Evolutionary conservation across 2,329 filamentous ascomycete species (phyloP).

Genomic region (Neonectria hederae): DNA sequence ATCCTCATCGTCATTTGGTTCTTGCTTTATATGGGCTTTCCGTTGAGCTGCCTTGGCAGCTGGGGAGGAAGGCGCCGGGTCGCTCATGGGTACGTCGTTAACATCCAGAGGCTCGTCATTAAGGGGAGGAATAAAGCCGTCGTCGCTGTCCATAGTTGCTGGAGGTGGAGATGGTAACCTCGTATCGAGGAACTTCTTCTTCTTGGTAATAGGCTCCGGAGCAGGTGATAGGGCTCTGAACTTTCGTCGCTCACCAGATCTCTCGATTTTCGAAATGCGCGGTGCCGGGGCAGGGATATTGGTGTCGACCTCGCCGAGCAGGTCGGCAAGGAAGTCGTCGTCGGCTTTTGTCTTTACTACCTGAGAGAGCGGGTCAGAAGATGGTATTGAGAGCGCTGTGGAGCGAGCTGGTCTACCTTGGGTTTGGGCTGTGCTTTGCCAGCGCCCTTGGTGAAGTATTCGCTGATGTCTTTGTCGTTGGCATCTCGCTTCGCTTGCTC

Average conservation of each 20-base stretch:
- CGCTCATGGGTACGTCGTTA: slow-evolving; percentile 78
- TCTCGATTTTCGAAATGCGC: slow-evolving; percentile 69
- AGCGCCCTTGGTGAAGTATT: slow-evolving; percentile 88
- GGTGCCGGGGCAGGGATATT: slow-evolving; percentile 69
- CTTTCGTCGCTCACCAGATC: slow-evolving; percentile 80
- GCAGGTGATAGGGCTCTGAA: slow-evolving; percentile 82
- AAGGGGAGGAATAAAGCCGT: slow-evolving; percentile 62
- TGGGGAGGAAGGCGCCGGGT: slow-evolving; percentile 87
- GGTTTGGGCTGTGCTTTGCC: slow-evolving; percentile 75
- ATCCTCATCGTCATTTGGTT: slow-evolving; percentile 72
- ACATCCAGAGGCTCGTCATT: slow-evolving; percentile 67
- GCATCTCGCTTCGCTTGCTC: slow-evolving; percentile 86
- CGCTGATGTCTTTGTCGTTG: slow-evolving; percentile 90
- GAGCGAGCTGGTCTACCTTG: slow-evolving; percentile 67
- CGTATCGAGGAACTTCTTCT: slow-evolving; percentile 62
- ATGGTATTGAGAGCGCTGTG: neutral
- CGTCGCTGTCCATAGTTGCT: slow-evolving; percentile 61
- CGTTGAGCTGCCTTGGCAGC: slow-evolving; percentile 80
- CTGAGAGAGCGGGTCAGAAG: slow-evolving; percentile 53
- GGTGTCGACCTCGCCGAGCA: slow-evolving; percentile 88
- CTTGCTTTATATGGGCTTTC: slow-evolving; percentile 65
- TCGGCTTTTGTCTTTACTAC: slow-evolving; percentile 85
- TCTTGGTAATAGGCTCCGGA: slow-evolving; percentile 64
- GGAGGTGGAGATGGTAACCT: slow-evolving; percentile 58
- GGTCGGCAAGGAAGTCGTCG: slow-evolving; percentile 83